These are phyloP conservation scores for Fusarium scirpi DNA, from an alignment of 2,329 filamentous ascomycete genomes.

Conservation along the genomic window DNA sequence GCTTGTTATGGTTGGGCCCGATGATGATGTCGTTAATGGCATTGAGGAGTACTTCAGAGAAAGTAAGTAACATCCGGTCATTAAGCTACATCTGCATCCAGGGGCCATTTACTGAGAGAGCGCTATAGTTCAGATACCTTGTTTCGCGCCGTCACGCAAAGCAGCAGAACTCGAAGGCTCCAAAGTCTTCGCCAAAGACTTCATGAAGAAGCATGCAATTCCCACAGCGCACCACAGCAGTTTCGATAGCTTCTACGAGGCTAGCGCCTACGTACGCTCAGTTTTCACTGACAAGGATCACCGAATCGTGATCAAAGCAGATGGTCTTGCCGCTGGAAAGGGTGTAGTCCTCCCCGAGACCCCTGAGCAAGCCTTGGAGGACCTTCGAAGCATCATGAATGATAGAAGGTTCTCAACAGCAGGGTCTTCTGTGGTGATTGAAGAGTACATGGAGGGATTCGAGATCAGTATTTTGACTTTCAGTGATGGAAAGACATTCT, in stretches of 20 bases:
- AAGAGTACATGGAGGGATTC: constrained; percentile 77
- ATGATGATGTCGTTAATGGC: constrained; percentile 80
- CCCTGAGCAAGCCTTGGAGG: constrained; percentile 71
- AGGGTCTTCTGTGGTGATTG: constrained; percentile 77
- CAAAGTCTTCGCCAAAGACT: constrained; percentile 83
- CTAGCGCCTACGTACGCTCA: constrained; percentile 70
- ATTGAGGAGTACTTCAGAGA: constrained; percentile 73
- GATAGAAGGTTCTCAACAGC: constrained; percentile 73
- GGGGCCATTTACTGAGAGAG: constrained; percentile 11
- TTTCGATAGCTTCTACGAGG: constrained; percentile 71
- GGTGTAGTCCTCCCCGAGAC: constrained; percentile 58
- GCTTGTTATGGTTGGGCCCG: constrained; percentile 79
- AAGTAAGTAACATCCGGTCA: background rate
- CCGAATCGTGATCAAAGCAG: constrained; percentile 79
- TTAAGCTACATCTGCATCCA: background rate
- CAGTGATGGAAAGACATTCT: constrained; percentile 73
- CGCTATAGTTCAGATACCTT: constrained; percentile 66
- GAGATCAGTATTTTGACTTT: constrained; percentile 77
- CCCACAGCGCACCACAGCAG: constrained; percentile 79
- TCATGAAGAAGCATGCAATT: constrained; percentile 79
- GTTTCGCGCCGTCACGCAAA: constrained; percentile 75
- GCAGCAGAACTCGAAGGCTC: constrained; percentile 82
- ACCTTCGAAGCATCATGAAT: constrained; percentile 76
- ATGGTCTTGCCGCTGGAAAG: constrained; percentile 80
- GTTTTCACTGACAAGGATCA: constrained; percentile 56